A percentile compares a stretch with the other conserved stretches of the same genome.
Conservation (phyloP, 768 basidiomycete genomes). For the Coprinellus aureogranulatus region DNA sequence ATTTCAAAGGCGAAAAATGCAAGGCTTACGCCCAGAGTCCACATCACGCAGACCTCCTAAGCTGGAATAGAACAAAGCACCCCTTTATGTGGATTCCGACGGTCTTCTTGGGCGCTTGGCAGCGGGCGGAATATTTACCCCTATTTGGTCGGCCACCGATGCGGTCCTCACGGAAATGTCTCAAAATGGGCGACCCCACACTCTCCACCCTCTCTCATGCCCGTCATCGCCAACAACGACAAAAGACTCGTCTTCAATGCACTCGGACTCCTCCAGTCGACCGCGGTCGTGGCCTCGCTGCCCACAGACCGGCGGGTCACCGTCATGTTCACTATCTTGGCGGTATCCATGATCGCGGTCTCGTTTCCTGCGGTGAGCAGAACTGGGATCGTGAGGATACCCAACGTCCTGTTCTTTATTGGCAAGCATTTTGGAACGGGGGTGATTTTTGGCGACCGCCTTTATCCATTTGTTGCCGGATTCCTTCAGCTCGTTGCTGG, state of each 20-base stretch:
- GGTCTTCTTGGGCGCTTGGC: no score
- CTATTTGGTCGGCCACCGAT: neutral
- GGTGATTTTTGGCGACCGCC: constrained; percentile 78
- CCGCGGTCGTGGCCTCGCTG: neutral
- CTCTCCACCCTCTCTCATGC: neutral
- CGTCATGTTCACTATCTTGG: constrained; percentile 54
- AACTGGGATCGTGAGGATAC: constrained; percentile 54
- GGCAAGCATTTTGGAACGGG: constrained; percentile 87
- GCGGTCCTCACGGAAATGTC: neutral
- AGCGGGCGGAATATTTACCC: no score
- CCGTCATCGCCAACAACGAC: neutral
- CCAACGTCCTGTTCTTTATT: constrained; percentile 72
- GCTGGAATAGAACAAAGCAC: no score
- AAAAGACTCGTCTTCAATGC: neutral
- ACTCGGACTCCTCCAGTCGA: neutral
- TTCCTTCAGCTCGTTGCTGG: constrained; percentile 43
- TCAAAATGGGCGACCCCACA: neutral
- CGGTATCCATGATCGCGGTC: constrained; percentile 67
- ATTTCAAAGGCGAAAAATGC: no score
- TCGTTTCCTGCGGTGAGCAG: constrained; percentile 71
- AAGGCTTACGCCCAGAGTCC: no score
- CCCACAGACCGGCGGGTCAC: neutral
- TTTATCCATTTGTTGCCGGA: constrained; percentile 67
- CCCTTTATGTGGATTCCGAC: no score
- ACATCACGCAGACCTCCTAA: no score